Conservation (phyloP, 305 asterid species). For the Coffea humblotiana region DNA sequence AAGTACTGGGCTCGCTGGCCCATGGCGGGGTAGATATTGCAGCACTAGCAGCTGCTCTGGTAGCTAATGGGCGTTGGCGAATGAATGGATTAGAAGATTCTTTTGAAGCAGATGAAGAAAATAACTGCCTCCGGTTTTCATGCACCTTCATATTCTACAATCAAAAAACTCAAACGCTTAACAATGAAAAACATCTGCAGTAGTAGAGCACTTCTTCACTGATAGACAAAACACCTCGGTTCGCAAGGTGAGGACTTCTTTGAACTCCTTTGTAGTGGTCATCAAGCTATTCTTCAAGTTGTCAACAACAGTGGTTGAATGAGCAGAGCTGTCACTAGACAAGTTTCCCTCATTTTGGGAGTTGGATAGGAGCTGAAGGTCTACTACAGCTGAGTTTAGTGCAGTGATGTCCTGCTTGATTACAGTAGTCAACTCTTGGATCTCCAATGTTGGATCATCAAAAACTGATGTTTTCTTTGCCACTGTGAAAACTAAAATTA, state of each 20-base stretch:
- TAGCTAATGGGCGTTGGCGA: constrained; percentile 30
- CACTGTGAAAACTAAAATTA: constrained; percentile 43
- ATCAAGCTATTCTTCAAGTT: constrained; percentile 87
- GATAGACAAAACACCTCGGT: constrained; percentile 58
- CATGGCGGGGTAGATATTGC: constrained; percentile 30
- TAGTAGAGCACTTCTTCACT: constrained; percentile 1
- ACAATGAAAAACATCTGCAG: not conserved
- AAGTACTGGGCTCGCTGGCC: constrained; percentile 21
- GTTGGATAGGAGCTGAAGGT: constrained; percentile 70
- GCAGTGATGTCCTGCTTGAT: constrained; percentile 93
- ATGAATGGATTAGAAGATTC: constrained; percentile 53
- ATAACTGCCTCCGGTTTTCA: constrained; percentile 79
- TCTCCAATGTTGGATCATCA: constrained; percentile 89
- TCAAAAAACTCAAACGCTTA: constrained; percentile 12
- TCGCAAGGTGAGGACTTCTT: constrained; percentile 86
- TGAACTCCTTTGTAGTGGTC: constrained; percentile 89
- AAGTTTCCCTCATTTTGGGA: constrained; percentile 62
- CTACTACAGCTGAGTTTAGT: constrained; percentile 82
- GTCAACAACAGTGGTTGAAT: constrained; percentile 85
- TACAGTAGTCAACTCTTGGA: constrained; percentile 86
- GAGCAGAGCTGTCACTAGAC: constrained; percentile 76
- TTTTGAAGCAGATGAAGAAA: constrained; percentile 65
- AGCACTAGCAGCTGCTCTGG: constrained; percentile 29
- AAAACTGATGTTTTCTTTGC: constrained; percentile 87
- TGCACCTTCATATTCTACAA: constrained; percentile 86